Base-by-base conservation (phyloP, 495 filamentous ascomycete species). In the Trichoderma erinaceum region DNA sequence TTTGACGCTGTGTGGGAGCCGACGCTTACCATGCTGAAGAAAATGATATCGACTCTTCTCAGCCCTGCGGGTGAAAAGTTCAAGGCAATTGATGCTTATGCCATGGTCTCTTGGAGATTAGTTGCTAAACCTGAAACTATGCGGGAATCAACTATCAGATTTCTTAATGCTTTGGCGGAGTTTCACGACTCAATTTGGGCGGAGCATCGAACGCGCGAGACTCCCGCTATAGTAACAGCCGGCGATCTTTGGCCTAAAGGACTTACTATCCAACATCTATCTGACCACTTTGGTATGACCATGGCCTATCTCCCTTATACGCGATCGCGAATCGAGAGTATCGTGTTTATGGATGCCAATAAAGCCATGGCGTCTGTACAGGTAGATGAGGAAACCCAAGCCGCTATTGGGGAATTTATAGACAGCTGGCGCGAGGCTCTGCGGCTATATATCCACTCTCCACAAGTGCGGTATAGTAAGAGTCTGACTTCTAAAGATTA, bases 391-490 rank as follows among this genome's bases (percentile, higher is more conserved):
- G 72, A 71, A 43, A 25, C 23, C 10, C 41, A n/a, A 16, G 23
- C 12, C 15, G 71, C 70, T 3, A 70, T 74, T 50, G 65, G 63
- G 18, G 27, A 38, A 25, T 73, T 73, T 41, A 67, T 70, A 7
- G 70, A 76, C 13, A 66, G 70, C 63, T 76, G 71, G 65, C 56
- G 32, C 13, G 41, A 61, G 7, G 70, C 71, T 41, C 64, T 76
- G 5, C 41, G 66, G 12, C 58, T 73, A 0, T 74, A 72, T 46
- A 48, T 72, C 13, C 69, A 68, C 13, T 21, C 67, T 0, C 48
- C 65, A 1, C 63, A 64, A 43, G 1, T 63, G 66, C 18, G 67
- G 56, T 56, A 16, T n/a, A 56, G n/a, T 1, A 21, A 52, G 48
- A 21, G 21, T 10, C 35, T 5, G 44, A 48, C n/a, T 48, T 48